Percentiles rank a stretch among this genome's conserved stretches.
Evolutionary conservation across 208 protist genomes (phyloP).

Genomic region (Wallacemonas sp.): DNA sequence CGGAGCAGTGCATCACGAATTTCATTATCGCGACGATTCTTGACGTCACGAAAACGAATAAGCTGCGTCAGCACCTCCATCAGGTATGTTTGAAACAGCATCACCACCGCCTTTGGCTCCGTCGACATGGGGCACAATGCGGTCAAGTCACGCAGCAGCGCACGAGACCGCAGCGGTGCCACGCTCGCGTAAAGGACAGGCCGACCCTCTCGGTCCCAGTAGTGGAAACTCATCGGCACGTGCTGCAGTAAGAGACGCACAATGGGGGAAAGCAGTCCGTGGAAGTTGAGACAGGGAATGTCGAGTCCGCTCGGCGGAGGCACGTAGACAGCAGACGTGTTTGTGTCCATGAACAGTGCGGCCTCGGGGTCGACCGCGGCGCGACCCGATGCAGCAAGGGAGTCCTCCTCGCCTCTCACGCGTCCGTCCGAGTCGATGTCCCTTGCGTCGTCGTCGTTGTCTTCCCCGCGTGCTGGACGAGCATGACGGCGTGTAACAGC

Average conservation of each 20-base stretch:
- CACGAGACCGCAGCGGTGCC: slow-evolving; percentile 22
- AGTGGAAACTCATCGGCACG: slow-evolving; percentile 54
- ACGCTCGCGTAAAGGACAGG: slow-evolving; percentile 64
- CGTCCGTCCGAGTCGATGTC: not conserved
- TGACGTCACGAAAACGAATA: slow-evolving; percentile 37
- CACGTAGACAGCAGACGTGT: not conserved
- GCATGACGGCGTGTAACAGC: too few species aligned
- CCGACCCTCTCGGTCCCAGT: slow-evolving; percentile 63
- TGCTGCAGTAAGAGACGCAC: slow-evolving; percentile 28
- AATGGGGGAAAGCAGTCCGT: slow-evolving; percentile 58
- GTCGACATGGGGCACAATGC: slow-evolving; percentile 42
- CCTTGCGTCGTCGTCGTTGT: not conserved
- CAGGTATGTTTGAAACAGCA: slow-evolving; percentile 55
- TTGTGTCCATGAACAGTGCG: slow-evolving; percentile 15
- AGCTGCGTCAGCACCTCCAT: slow-evolving; percentile 54
- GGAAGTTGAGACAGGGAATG: slow-evolving; percentile 41
- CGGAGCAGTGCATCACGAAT: slow-evolving; percentile 16
- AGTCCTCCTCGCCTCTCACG: too few species aligned
- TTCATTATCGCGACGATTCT: slow-evolving; percentile 18
- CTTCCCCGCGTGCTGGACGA: too few species aligned
- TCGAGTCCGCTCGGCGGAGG: not conserved
- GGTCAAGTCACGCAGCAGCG: slow-evolving; percentile 38
- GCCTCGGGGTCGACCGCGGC: slow-evolving; percentile 1
- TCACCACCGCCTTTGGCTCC: slow-evolving; percentile 32
- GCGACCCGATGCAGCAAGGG: not conserved